These are phyloP conservation scores for Lantana camara DNA, from an alignment of 257 asterid genomes.

Conservation along the genomic window DNA sequence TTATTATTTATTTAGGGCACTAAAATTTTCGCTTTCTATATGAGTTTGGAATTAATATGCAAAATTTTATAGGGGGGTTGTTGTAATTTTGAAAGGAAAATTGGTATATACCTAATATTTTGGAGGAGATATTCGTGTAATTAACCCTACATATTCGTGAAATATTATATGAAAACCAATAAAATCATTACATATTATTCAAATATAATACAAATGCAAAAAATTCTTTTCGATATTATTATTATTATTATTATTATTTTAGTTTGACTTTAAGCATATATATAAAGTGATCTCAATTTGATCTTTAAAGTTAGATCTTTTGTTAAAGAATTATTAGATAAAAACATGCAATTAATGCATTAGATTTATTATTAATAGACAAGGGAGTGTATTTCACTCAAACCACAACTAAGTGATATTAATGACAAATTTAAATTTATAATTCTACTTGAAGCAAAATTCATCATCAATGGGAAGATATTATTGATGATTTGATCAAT, in stretches of 20 bases:
- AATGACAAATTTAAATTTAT: constrained; percentile 1
- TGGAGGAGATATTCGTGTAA: too few species aligned
- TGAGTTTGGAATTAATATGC: too few species aligned
- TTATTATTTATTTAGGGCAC: too few species aligned
- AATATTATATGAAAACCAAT: too few species aligned
- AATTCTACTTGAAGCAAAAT: constrained; percentile 4
- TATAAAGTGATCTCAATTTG: background rate
- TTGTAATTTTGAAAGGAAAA: too few species aligned
- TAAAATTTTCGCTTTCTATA: too few species aligned
- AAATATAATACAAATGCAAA: too few species aligned
- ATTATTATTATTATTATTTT: background rate
- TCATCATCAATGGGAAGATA: background rate
- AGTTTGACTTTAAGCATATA: background rate
- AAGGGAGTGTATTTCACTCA: constrained; percentile 34
- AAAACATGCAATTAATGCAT: constrained; percentile 24
- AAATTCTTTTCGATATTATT: too few species aligned
- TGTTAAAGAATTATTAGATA: background rate
- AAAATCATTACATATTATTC: too few species aligned
- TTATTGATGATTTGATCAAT: background rate
- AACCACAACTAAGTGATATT: constrained; percentile 17
- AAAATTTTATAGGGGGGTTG: too few species aligned
- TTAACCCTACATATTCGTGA: too few species aligned
- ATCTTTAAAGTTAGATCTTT: background rate
- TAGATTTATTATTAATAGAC: constrained; percentile 23
- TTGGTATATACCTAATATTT: too few species aligned